Evolutionary conservation across 208 protist genomes (phyloP).

Genomic region (Acanthamoeba healyi): DNA sequence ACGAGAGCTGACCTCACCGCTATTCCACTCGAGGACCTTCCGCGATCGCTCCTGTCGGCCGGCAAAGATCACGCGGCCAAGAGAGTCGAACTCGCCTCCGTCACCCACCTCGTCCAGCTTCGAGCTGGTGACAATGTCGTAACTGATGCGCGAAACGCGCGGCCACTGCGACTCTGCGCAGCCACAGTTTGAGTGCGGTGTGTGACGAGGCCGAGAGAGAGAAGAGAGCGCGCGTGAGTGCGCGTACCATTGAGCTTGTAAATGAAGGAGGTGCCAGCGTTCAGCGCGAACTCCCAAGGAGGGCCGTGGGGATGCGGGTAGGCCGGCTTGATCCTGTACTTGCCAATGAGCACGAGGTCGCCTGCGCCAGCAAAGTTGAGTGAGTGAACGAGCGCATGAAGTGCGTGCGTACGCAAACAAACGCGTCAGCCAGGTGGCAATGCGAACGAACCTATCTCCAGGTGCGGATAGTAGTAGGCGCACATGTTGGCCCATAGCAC

Average conservation of each 20-base stretch:
- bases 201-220: not conserved
- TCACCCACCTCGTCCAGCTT: not conserved
- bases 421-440: not conserved
- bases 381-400: too few relatives aligned
- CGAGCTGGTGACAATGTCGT: not conserved
- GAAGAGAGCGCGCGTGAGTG: not conserved
- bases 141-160: not conserved
- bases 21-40: not conserved
- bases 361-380: not conserved
- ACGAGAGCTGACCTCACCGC: not conserved
- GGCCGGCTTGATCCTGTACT: constrained; percentile 42
- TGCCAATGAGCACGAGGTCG: constrained; percentile 29
- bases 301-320: constrained; percentile 43
- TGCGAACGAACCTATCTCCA: constrained; percentile 8
- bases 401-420: not conserved
- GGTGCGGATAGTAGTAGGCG: constrained; percentile 36
- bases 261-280: not conserved
- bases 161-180: not conserved
- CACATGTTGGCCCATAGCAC: constrained; percentile 71
- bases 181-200: too few relatives aligned
- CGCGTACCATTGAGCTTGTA: constrained; percentile 51
- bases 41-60: constrained; percentile 45
- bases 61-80: constrained; percentile 53
- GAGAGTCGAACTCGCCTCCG: constrained; percentile 18
- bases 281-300: constrained; percentile 47